A percentile compares a stretch with the other conserved stretches of the same genome.
These are phyloP conservation scores for Aristolochia contorta DNA, from an alignment of 164 flowering plant genomes.

Conservation along the genomic window DNA sequence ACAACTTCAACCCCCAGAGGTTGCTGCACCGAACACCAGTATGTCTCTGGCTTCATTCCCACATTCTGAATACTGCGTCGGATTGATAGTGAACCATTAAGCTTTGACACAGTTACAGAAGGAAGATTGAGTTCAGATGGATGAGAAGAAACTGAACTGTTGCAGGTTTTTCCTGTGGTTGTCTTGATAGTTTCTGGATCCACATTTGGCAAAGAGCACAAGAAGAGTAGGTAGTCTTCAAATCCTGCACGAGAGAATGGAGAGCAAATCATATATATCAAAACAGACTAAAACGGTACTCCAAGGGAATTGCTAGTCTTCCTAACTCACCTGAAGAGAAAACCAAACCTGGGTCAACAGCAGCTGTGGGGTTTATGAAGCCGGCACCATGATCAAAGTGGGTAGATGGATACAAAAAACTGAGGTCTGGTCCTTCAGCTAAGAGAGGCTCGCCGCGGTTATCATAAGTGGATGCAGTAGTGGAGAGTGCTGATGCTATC, in stretches of 20 bases:
- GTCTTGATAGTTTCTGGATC: constrained; percentile 27
- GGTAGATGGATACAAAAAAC: constrained; percentile 39
- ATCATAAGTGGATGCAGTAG: constrained; percentile 63
- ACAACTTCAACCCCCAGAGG: constrained; percentile 54
- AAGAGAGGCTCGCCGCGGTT: constrained; percentile 48
- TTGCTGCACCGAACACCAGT: constrained; percentile 35
- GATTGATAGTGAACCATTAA: constrained; percentile 30
- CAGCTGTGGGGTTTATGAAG: constrained; percentile 42
- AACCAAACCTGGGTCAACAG: constrained; percentile 76
- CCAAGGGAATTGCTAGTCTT: not conserved
- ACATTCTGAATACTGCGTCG: constrained; percentile 47
- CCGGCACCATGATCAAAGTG: constrained; percentile 79
- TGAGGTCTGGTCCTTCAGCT: constrained; percentile 52
- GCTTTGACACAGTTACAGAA: constrained; percentile 57
- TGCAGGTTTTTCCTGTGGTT: constrained; percentile 51
- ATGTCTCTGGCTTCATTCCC: constrained; percentile 50
- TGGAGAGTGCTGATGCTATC: constrained; percentile 95
- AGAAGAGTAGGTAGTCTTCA: constrained; percentile 70
- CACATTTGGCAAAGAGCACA: constrained; percentile 66
- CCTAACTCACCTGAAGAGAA: constrained; percentile 39
- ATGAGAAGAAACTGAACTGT: constrained; percentile 17
- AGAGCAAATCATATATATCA: not conserved
- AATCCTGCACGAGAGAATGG: constrained; percentile 30
- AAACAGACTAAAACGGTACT: too few relatives aligned
- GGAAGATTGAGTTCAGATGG: constrained; percentile 80